Conservation (phyloP, 108 stramenopile genomes). For the Aureococcus anophagefferens region DNA sequence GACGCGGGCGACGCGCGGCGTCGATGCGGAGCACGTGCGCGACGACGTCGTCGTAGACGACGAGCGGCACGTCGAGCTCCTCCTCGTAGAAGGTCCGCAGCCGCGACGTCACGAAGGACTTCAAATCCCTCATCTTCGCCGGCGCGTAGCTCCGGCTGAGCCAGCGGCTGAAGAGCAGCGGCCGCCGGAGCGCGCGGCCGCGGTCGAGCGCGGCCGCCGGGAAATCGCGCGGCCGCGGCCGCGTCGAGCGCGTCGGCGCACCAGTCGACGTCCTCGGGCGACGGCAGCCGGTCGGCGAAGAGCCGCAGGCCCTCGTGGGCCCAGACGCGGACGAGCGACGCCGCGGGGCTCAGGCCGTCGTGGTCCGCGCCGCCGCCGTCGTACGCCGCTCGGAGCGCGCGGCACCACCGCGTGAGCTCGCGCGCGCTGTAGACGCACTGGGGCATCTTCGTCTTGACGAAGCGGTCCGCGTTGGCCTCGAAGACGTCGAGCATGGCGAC, state of each 20-base stretch:
- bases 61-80: slow-evolving; percentile 89
- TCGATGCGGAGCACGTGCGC: slow-evolving; percentile 81
- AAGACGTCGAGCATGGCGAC: slow-evolving; percentile 85
- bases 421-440: slow-evolving; percentile 98
- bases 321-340: slow-evolving; percentile 89
- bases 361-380: slow-evolving; percentile 29
- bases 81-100: slow-evolving; percentile 94
- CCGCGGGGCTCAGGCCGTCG: slow-evolving; percentile 30
- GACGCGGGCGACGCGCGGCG: neutral
- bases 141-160: slow-evolving; percentile 76
- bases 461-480: slow-evolving; percentile 69
- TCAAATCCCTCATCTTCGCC: slow-evolving; percentile 65
- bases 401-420: slow-evolving; percentile 92
- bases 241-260: slow-evolving; percentile 68
- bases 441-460: slow-evolving; percentile 68
- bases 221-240: slow-evolving; percentile 58
- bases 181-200: slow-evolving; percentile 63
- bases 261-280: slow-evolving; percentile 75
- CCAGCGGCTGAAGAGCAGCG: slow-evolving; percentile 87
- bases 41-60: slow-evolving; percentile 92
- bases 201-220: slow-evolving; percentile 62
- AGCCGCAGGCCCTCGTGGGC: slow-evolving; percentile 91
- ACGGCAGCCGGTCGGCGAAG: slow-evolving; percentile 87
- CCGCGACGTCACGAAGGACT: slow-evolving; percentile 72
- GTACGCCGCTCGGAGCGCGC: slow-evolving; percentile 89